Evolutionary conservation across 805 yeast species (phyloP).

Genomic region (Wickerhamomyces ciferrii): DNA sequence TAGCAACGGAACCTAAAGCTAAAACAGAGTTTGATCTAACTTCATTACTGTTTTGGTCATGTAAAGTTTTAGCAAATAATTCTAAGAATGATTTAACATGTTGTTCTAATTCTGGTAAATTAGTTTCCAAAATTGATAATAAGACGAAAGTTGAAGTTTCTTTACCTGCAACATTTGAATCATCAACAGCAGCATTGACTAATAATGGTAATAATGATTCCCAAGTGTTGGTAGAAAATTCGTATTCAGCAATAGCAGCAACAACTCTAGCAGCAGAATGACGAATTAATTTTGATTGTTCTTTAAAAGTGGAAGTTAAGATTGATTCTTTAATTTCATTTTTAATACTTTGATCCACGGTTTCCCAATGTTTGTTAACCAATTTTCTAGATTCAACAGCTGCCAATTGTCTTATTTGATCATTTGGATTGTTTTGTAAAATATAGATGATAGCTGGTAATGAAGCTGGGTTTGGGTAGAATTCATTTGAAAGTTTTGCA

Average conservation of each 20-base stretch:
- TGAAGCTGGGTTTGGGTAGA: conserved; percentile 64
- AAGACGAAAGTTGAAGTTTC: conserved; percentile 83
- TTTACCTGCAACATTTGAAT: conserved; percentile 46
- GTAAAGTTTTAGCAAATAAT: conserved; percentile 64
- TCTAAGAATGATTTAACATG: conserved; percentile 64
- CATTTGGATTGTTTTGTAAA: conserved; percentile 62
- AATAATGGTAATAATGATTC: conserved; percentile 67
- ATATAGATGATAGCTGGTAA: conserved; percentile 82
- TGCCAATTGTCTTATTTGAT: conserved; percentile 82
- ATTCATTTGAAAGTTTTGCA: conserved; percentile 62
- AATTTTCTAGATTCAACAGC: conserved; percentile 94
- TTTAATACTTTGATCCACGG: conserved; percentile 39
- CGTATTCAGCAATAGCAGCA: conserved; percentile 77
- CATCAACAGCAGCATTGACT: conserved; percentile 58
- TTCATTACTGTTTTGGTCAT: conserved; percentile 54
- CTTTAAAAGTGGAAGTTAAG: conserved; percentile 61
- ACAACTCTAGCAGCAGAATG: conserved; percentile 89
- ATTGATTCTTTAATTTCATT: conserved; percentile 62
- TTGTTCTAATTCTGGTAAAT: conserved; percentile 50
- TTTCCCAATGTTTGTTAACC: conserved; percentile 64
- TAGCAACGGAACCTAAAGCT: conserved; percentile 66
- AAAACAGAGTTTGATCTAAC: conserved; percentile 80
- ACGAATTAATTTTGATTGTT: conserved; percentile 62
- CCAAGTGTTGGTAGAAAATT: conserved; percentile 70
- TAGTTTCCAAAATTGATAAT: conserved; percentile 70